These are phyloP conservation scores for Scedosporium boydii DNA, from an alignment of 2,329 filamentous ascomycete species.

Conservation along the genomic window DNA sequence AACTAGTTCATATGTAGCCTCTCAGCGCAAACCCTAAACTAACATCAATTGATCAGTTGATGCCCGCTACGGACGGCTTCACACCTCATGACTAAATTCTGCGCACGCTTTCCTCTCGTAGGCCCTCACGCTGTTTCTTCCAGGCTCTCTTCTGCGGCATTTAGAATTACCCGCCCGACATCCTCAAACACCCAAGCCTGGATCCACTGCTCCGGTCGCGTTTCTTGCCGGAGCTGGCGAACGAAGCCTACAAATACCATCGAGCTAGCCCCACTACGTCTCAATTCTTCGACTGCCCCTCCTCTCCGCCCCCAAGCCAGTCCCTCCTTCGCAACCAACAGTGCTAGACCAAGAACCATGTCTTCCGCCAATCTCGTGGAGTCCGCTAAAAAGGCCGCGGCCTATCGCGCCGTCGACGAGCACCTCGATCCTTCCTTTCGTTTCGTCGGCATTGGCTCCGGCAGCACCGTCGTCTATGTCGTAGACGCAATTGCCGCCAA, in stretches of 20 bases:
- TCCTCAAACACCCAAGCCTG: not conserved
- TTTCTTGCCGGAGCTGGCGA: not conserved
- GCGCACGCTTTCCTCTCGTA: not conserved
- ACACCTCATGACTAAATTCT: not conserved
- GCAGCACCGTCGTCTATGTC: slow-evolving; percentile 75
- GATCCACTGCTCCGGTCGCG: not conserved
- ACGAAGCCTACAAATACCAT: not conserved
- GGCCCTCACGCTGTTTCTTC: not conserved
- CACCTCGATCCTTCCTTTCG: slow-evolving; percentile 55
- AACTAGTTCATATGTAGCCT: too few relatives aligned
- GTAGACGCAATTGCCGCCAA: slow-evolving; percentile 68
- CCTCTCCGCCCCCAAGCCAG: not conserved
- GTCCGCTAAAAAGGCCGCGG: slow-evolving; percentile 65
- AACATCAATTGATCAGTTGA: not conserved
- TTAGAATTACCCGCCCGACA: slow-evolving; percentile 21
- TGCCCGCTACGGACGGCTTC: not conserved
- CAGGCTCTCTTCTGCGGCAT: not conserved
- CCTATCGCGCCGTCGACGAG: slow-evolving; percentile 62
- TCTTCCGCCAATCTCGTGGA: slow-evolving; percentile 45
- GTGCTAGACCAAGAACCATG: slow-evolving; percentile 19
- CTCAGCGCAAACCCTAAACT: too few relatives aligned
- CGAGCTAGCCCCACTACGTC: not conserved
- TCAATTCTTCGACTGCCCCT: not conserved
- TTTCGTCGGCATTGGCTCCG: slow-evolving; percentile 71
- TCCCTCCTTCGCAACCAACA: not conserved